Evolutionary conservation across 2,329 filamentous ascomycete species (phyloP).

Genomic region (Microcyclospora pomicola): DNA sequence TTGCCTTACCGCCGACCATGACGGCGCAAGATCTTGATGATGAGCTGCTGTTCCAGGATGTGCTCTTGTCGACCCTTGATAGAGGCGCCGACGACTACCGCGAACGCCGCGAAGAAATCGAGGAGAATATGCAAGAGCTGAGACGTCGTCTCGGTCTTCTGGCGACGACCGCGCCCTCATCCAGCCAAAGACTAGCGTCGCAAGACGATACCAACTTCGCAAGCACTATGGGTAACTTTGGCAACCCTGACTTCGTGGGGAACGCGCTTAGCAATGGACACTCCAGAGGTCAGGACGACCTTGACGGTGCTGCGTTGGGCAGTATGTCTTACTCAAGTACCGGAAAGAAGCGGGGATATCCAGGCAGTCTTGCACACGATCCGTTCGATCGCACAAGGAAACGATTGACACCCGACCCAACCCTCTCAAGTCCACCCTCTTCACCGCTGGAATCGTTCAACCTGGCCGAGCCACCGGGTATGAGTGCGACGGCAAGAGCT

Average conservation of each 20-base stretch:
- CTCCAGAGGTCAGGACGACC: conserved; percentile 4
- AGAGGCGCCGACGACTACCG: conserved; percentile 17
- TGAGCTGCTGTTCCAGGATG: conserved; percentile 20
- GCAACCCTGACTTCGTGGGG: not conserved
- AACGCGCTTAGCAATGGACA: conserved; percentile 2
- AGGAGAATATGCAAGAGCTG: conserved; percentile 12
- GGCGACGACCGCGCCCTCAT: conserved; percentile 2
- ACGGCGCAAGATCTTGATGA: conserved; percentile 6
- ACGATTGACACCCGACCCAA: conserved; percentile 17
- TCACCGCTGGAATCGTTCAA: conserved; percentile 11
- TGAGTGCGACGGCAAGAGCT: not conserved
- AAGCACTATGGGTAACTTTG: not conserved
- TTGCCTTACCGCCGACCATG: no score
- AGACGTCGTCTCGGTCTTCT: conserved; percentile 6
- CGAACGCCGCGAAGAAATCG: conserved; percentile 10
- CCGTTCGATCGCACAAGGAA: conserved; percentile 13
- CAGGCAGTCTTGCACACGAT: conserved; percentile 6
- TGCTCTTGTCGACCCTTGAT: conserved; percentile 21
- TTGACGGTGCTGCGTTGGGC: conserved; percentile 8
- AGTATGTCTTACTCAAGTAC: conserved; percentile 1
- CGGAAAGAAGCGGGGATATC: conserved; percentile 11
- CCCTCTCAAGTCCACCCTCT: conserved; percentile 15
- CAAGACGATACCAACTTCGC: not conserved
- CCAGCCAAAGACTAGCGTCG: conserved; percentile 1
- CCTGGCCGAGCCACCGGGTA: not conserved